Evolutionary conservation across 352 stramenopile genomes (phyloP).

Genomic region (Saprolegnia parasitica): DNA sequence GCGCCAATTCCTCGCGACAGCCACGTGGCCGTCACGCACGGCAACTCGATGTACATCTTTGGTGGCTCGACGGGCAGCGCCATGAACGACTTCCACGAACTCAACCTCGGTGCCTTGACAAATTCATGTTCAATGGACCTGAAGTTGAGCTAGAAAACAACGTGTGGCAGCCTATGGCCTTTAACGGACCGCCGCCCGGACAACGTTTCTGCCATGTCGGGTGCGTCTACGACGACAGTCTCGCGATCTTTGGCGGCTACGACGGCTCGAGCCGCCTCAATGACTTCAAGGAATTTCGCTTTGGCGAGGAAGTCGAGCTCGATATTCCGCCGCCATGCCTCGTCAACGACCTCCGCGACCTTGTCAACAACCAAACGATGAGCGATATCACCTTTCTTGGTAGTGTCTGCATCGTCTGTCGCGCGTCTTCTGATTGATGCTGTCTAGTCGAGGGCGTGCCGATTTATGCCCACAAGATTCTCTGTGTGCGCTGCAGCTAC

Average conservation of each 20-base stretch:
- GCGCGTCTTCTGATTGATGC: neutral
- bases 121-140: neutral
- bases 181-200: constrained; percentile 74
- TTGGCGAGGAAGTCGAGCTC: constrained; percentile 71
- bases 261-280: constrained; percentile 93
- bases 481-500: constrained; percentile 92
- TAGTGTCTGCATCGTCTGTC: constrained; percentile 34
- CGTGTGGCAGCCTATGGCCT: constrained; percentile 67
- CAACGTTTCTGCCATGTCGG: constrained; percentile 97
- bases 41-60: constrained; percentile 93
- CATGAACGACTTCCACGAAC: constrained; percentile 98
- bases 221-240: constrained; percentile 85
- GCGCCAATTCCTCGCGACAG: constrained; percentile 94
- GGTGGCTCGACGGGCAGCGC: constrained; percentile 93
- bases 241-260: constrained; percentile 96
- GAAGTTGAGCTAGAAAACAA: constrained; percentile 41
- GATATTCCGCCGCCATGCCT: constrained; percentile 83
- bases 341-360: constrained; percentile 58
- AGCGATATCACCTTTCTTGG: constrained; percentile 85
- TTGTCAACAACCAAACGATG: constrained; percentile 84
- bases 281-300: constrained; percentile 92
- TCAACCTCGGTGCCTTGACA: constrained; percentile 60
- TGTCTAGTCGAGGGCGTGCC: constrained; percentile 75
- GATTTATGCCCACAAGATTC: constrained; percentile 87
- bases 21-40: constrained; percentile 93